These are phyloP conservation scores for Solanum ossicruentum DNA, from an alignment of 257 asterid species.

Conservation along the genomic window DNA sequence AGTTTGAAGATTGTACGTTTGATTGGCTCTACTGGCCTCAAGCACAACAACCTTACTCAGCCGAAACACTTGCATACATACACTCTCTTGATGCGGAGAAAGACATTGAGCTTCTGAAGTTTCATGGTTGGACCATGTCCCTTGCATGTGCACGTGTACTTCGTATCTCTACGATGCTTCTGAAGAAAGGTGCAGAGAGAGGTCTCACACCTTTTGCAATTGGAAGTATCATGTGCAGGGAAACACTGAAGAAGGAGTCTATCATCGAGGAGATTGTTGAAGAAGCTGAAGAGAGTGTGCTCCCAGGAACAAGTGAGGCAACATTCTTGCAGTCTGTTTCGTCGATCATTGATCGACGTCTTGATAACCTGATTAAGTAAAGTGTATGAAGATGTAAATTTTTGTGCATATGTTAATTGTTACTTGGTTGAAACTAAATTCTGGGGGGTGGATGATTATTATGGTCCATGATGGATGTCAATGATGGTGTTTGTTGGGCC, in stretches of 20 bases:
- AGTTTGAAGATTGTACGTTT: conserved; percentile 71
- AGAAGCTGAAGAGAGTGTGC: conserved; percentile 42
- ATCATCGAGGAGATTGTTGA: conserved; percentile 42
- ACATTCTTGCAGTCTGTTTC: conserved; percentile 45
- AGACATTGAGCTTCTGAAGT: conserved; percentile 49
- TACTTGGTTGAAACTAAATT: not conserved
- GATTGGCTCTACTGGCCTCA: conserved; percentile 94
- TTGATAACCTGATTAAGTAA: conserved; percentile 13
- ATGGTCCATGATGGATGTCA: not conserved
- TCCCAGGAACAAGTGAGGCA: conserved; percentile 45
- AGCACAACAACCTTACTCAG: conserved; percentile 38
- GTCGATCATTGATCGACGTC: conserved; percentile 37
- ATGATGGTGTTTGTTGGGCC: not conserved
- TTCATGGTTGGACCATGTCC: conserved; percentile 54
- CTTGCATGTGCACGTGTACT: conserved; percentile 38
- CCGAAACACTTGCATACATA: conserved; percentile 42
- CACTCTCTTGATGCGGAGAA: conserved; percentile 47
- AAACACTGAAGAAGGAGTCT: conserved; percentile 43
- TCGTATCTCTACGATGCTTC: conserved; percentile 55
- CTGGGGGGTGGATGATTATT: not conserved
- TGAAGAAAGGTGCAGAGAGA: conserved; percentile 61
- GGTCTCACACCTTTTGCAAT: conserved; percentile 48
- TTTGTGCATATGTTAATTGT: not conserved
- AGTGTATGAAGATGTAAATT: not conserved
- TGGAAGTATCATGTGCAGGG: conserved; percentile 65